These are phyloP conservation scores for Penicillium cataractarum DNA, from an alignment of 495 filamentous ascomycete species.

Conservation along the genomic window DNA sequence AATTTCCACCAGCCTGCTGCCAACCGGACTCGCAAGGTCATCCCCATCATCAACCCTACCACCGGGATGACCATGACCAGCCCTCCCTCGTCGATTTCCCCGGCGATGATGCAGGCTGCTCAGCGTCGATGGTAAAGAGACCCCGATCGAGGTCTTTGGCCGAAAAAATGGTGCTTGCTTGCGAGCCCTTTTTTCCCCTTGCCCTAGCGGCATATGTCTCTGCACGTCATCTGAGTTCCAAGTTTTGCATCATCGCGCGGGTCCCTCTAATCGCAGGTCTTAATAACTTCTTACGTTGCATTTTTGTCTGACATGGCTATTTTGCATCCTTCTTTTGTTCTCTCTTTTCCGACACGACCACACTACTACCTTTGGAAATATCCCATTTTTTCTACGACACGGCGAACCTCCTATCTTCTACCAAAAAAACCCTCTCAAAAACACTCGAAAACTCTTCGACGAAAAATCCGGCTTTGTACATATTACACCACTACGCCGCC, in stretches of 20 bases:
- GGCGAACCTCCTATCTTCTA: conserved; percentile 14
- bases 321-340: conserved; percentile 35
- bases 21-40: conserved; percentile 89
- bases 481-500: conserved; percentile 35
- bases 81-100: conserved; percentile 88
- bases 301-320: conserved; percentile 34
- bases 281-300: conserved; percentile 38
- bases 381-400: conserved; percentile 33
- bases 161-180: conserved; percentile 34
- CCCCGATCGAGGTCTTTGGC: conserved; percentile 19
- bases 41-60: conserved; percentile 96
- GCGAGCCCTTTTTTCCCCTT: conserved; percentile 22
- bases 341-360: conserved; percentile 34
- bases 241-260: conserved; percentile 48
- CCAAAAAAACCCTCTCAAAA: conserved; percentile 29
- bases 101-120: conserved; percentile 79
- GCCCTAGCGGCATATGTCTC: conserved; percentile 38
- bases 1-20: conserved; percentile 88
- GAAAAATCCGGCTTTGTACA: conserved; percentile 46
- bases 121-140: conserved; percentile 62
- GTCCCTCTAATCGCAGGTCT: conserved; percentile 44
- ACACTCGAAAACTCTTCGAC: conserved; percentile 31
- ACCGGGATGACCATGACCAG: conserved; percentile 88
- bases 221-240: conserved; percentile 36
- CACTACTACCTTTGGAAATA: conserved; percentile 22